Conservation (phyloP, 345 rosid genomes). For the Leavenworthia alabamica region DNA sequence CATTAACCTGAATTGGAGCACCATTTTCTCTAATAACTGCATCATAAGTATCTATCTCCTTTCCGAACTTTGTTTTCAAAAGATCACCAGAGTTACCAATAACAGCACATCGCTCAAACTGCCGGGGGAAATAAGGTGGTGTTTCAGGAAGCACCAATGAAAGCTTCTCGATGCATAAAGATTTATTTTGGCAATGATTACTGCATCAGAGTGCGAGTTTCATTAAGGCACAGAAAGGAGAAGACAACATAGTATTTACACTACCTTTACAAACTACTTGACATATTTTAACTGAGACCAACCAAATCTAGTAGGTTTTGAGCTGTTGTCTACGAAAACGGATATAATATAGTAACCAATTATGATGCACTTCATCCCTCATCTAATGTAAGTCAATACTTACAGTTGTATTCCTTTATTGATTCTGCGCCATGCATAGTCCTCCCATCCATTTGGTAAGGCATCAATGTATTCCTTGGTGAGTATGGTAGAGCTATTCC, state of each 20-base stretch:
- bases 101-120: slow-evolving; percentile 87
- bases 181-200: slow-evolving; percentile 64
- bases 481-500: slow-evolving; percentile 84
- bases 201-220: slow-evolving; percentile 38
- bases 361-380: neutral
- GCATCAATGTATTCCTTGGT: slow-evolving; percentile 90
- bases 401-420: slow-evolving; percentile 86
- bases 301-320: neutral
- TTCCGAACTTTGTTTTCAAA: slow-evolving; percentile 74
- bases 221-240: neutral
- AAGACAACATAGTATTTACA: slow-evolving; percentile 1
- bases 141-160: slow-evolving; percentile 75
- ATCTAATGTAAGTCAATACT: slow-evolving; percentile 24
- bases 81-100: slow-evolving; percentile 97
- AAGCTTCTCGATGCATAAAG: slow-evolving; percentile 82
- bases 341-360: neutral
- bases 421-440: slow-evolving; percentile 92
- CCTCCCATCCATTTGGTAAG: slow-evolving; percentile 94
- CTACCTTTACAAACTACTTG: neutral
- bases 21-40: slow-evolving; percentile 89
- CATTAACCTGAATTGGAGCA: slow-evolving; percentile 71
- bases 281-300: neutral
- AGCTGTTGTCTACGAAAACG: neutral
- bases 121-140: slow-evolving; percentile 73
- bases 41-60: slow-evolving; percentile 84